phyloP scores from a whole-genome alignment of 2,329 filamentous ascomycete species.

The Paramyrothecium roridum region DNA sequence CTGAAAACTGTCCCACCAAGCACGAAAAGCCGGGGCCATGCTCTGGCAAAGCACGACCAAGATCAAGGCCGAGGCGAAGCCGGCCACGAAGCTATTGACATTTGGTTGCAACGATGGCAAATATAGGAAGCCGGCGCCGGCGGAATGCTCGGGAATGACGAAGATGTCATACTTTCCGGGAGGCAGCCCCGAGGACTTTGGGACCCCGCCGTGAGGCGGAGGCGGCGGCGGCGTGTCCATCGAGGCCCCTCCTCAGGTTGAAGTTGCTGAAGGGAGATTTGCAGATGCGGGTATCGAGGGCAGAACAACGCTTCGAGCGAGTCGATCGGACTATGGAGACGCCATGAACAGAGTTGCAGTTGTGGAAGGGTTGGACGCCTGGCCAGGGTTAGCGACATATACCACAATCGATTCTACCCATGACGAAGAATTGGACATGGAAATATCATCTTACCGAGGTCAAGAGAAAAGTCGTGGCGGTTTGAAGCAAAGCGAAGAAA shows the following conservation, averaged over 20 bases:
- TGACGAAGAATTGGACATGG: background rate
- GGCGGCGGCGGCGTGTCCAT: slow-evolving; percentile 71
- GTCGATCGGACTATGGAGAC: slow-evolving; percentile 20
- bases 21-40: slow-evolving; percentile 68
- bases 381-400: background rate
- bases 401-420: background rate
- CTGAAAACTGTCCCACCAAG: slow-evolving; percentile 70
- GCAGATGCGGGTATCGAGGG: background rate
- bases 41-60: slow-evolving; percentile 70
- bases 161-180: slow-evolving; percentile 96
- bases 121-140: slow-evolving; percentile 87
- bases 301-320: background rate
- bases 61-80: slow-evolving; percentile 73
- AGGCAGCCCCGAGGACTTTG: slow-evolving; percentile 69
- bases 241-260: slow-evolving; percentile 15
- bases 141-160: slow-evolving; percentile 87
- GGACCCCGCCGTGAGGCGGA: slow-evolving; percentile 79
- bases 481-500: slow-evolving; percentile 12
- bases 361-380: background rate
- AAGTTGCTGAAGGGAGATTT: slow-evolving; percentile 6
- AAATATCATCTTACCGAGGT: background rate
- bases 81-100: slow-evolving; percentile 86
- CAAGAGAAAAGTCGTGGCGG: background rate
- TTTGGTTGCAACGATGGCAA: slow-evolving; percentile 86
- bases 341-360: slow-evolving; percentile 19